Base-by-base conservation (phyloP, 371 early-diverging fungal genomes). In the Mucor piriformis region DNA sequence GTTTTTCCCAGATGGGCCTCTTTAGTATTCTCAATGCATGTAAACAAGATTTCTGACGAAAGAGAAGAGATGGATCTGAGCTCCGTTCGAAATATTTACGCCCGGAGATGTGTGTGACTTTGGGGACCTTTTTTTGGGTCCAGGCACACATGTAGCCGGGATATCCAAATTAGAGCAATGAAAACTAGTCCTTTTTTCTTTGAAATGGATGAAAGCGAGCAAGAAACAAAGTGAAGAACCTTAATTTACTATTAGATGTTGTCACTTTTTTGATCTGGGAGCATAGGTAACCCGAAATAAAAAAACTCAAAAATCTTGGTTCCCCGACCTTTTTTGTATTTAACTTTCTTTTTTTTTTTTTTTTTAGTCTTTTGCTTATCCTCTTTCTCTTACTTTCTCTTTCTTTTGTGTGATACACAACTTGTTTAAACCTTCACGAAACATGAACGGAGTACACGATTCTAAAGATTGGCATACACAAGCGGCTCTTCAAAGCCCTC, bases 381-480 rank as follows among this genome's bases (percentile, higher is more conserved):
- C 40, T 54, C 16, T n/a, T 3, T 24, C 15, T 13, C 21, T 46
- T 46, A 11, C 3, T 24, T 12, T 46, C 15, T 25, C 21, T 46
- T 46, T 24, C 24, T 21, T 18, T 18, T 21, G 6, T 21, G 25
- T 25, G 15, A 23, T 46, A 46, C 46, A 46, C n/a, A n/a, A n/a
- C 16, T 43, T 42, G 40, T 18, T 37, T 18, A 42, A 10, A 13
- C 29, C 21, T 27, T 44, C 29, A 18, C 18, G 3, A n/a, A 27
- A 4, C 11, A 52, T 59, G 59, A 59, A 59, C 18, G 15, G 34
- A 44, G 43, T 51, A 35, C 59, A 59, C 20, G 46, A 63, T 37
- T 35, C 57, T 25, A 63, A 63, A 51, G 63, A 63, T 27, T 63
- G 63, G 63, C 63, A 54, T 5, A 24, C 43, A 11, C 54, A 54